phyloP scores from a whole-genome alignment of 768 basidiomycete species.

The Kwoniella dejecticola region DNA sequence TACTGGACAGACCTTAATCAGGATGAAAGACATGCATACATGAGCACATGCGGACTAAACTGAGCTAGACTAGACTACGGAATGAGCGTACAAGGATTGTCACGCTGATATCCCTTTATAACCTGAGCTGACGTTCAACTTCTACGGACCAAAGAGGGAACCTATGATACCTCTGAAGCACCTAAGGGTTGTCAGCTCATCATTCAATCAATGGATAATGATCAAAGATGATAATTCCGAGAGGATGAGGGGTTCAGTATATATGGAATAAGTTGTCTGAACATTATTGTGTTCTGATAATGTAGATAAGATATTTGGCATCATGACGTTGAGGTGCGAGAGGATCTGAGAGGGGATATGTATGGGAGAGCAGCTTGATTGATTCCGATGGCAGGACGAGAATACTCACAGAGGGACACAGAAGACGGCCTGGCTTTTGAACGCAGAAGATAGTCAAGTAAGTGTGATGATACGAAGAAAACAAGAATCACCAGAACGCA shows the following conservation, averaged over 20 bases:
- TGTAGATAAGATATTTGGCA: conserved; percentile 55
- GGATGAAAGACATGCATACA: neutral
- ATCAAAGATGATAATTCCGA: neutral
- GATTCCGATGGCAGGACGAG: too few species aligned
- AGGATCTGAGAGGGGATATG: neutral
- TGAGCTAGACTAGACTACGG: neutral
- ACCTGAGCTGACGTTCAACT: conserved; percentile 17
- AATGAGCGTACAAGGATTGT: conserved; percentile 17
- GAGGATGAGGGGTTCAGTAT: too few species aligned
- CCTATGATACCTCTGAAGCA: too few species aligned
- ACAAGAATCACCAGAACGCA: too few species aligned
- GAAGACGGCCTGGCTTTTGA: too few species aligned
- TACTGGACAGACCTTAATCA: neutral
- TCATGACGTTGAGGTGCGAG: conserved; percentile 21
- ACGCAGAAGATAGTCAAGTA: too few species aligned
- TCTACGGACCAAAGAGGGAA: conserved; percentile 34
- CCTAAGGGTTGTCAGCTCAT: too few species aligned
- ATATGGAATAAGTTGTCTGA: conserved; percentile 38
- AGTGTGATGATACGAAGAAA: too few species aligned
- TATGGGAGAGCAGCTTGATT: neutral
- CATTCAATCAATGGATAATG: neutral
- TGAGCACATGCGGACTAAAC: neutral
- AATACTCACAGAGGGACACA: neutral
- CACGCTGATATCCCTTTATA: too few species aligned
- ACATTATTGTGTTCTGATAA: conserved; percentile 48